A percentile compares a stretch with the other conserved stretches of the same genome.
Evolutionary conservation across 2,329 filamentous ascomycete species (phyloP).

Genomic region (Phialocephala subalpina): DNA sequence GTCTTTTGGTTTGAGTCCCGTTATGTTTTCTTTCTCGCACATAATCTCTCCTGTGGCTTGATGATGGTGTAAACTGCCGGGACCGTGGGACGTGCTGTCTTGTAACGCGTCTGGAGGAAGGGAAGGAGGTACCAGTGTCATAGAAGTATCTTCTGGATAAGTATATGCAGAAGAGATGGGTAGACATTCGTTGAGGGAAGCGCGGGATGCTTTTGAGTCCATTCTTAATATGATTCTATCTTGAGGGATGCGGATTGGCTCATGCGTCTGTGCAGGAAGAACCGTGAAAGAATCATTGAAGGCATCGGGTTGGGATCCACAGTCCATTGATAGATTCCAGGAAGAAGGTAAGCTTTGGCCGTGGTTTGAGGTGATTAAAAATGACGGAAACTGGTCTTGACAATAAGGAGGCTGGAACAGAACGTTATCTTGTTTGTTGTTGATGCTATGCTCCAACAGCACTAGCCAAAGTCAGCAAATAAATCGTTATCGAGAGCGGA

Average conservation of each 20-base stretch:
- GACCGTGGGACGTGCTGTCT: conserved; percentile 3
- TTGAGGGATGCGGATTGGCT: too few relatives aligned
- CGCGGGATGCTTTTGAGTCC: not conserved
- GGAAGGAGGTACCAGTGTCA: not conserved
- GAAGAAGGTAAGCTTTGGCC: not conserved
- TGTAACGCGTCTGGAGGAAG: conserved; percentile 3
- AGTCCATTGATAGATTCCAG: conserved; percentile 7
- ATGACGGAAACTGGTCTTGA: not conserved
- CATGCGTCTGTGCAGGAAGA: not conserved
- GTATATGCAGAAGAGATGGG: not conserved
- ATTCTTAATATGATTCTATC: too few relatives aligned
- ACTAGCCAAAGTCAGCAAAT: conserved; percentile 14
- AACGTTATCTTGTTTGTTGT: conserved; percentile 7
- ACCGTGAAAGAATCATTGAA: conserved; percentile 10
- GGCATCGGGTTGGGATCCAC: conserved; percentile 1
- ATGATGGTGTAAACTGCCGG: conserved; percentile 8
- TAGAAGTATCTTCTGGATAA: conserved; percentile 7
- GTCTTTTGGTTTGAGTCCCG: not conserved
- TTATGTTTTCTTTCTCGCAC: not conserved
- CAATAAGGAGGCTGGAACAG: not conserved
- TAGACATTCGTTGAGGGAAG: not conserved
- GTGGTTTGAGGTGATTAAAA: not conserved
- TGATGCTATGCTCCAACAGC: conserved; percentile 8
- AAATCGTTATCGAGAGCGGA: not conserved
- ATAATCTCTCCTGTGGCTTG: not conserved